These are phyloP conservation scores for Stylonectria norvegica DNA, from an alignment of 2,329 filamentous ascomycete genomes.

Conservation along the genomic window DNA sequence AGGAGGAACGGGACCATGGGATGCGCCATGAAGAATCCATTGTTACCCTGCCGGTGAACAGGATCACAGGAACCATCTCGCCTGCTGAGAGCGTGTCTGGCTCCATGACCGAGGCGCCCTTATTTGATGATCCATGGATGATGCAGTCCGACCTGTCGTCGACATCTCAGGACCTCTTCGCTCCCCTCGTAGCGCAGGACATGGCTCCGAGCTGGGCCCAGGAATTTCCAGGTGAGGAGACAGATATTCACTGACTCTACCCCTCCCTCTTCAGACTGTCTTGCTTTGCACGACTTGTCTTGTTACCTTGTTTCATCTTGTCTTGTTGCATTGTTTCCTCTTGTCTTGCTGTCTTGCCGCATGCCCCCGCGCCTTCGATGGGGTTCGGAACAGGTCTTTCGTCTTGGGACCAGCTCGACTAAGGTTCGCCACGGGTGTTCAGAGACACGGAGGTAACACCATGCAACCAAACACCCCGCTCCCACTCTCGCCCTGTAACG, in stretches of 20 bases:
- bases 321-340: constrained; percentile 1
- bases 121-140: constrained; percentile 20
- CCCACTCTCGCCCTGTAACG: constrained; percentile 16
- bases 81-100: constrained; percentile 9
- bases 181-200: constrained; percentile 16
- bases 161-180: constrained; percentile 21
- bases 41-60: constrained; percentile 14
- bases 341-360: constrained; percentile 7
- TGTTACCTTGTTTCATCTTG: constrained; percentile 3
- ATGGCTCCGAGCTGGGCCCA: constrained; percentile 14
- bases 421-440: too few relatives aligned
- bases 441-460: constrained; percentile 22
- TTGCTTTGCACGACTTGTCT: neutral
- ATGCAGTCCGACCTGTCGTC: constrained; percentile 15
- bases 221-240: constrained; percentile 24
- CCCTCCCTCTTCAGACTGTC: constrained; percentile 2
- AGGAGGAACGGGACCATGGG: constrained; percentile 7
- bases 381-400: constrained; percentile 19
- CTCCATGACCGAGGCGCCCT: constrained; percentile 13
- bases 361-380: constrained; percentile 12
- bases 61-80: constrained; percentile 12
- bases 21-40: constrained; percentile 2
- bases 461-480: constrained; percentile 19
- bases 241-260: constrained; percentile 9
- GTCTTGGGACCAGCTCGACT: too few relatives aligned